phyloP scores from a whole-genome alignment of 2,329 filamentous ascomycete genomes.

The Grosmannia penicillata region DNA sequence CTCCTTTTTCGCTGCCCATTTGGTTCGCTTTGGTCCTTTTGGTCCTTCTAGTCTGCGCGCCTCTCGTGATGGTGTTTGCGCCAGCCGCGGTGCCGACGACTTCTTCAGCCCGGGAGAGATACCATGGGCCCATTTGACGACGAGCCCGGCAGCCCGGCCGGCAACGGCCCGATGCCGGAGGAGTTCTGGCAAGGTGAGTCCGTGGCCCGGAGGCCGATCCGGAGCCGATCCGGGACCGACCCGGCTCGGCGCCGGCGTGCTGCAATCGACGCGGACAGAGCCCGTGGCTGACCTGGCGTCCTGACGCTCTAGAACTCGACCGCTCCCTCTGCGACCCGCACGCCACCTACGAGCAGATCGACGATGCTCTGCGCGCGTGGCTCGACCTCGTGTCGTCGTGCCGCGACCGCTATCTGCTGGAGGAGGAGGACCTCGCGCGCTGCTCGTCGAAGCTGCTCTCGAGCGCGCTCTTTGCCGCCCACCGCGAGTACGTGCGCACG shows the following conservation, averaged over 20 bases:
- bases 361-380: constrained; percentile 75
- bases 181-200: constrained; percentile 4
- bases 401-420: constrained; percentile 59
- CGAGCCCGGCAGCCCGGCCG: not conserved
- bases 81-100: not conserved
- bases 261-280: no score
- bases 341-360: constrained; percentile 46
- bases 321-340: constrained; percentile 30
- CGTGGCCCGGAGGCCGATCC: not conserved
- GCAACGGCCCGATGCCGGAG: not conserved
- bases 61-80: not conserved
- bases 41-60: not conserved
- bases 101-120: not conserved
- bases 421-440: constrained; percentile 63
- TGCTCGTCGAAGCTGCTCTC: constrained; percentile 69
- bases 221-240: not conserved
- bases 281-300: no score
- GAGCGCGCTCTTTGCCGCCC: constrained; percentile 56
- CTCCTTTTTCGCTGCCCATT: not conserved
- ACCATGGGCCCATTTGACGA: constrained; percentile 1
- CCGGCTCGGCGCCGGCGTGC: not conserved
- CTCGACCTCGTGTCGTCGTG: constrained; percentile 63
- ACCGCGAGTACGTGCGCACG: constrained; percentile 76
- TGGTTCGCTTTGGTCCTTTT: not conserved
- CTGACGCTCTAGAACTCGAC: constrained; percentile 39